Base-by-base conservation (phyloP, 164 flowering plant genomes). In the Aristolochia fimbriata region DNA sequence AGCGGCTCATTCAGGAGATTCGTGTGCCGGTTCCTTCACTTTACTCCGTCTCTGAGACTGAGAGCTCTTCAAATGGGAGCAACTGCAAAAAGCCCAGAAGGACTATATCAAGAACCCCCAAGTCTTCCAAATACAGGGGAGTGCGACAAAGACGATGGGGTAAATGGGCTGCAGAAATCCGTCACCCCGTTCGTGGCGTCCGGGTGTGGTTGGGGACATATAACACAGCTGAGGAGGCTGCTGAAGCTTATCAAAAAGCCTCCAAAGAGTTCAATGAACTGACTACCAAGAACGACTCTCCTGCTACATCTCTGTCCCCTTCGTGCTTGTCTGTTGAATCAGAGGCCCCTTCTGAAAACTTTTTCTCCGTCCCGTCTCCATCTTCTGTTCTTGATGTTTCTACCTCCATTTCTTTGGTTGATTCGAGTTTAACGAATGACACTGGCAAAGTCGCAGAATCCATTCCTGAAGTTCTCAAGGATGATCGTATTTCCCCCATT, bases 161-260 rank as follows among this genome's bases (percentile, higher is more conserved):
- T 0, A 92, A 86, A 73, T 92, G 87, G 87, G 96, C 96, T 2
- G 98, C 98, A n/a, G 96, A 89, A 69, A 92, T 92, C 63, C 81
- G 93, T 7, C 83, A 92, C 61, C 98, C 96, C 0, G 19, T 84
- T 20, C 60, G 67, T n/a, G 71, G 82, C 0, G 68, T n/a, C 11
- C 71, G 98, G 6, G 59, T 78, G 23, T 92, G 98, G 98, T 64
- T 92, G 71, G 98, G 98, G 11, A 92, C 98, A 13, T 92, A 57
- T 65, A 59, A 80, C 14, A 83, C 93, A 3, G 81, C 88, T 0
- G 96, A 89, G 62, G 90, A 81, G 15, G 98, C 98, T 0, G 68
- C 87, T 0, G 19, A 60, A 27, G 98, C 91, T 33, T 92, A 92
- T 43, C 79, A 84, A 55, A 51, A 2, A 11, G 76, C 76, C 46